These are phyloP conservation scores for Fagus sylvatica DNA, from an alignment of 306 rosid genomes.

Conservation along the genomic window DNA sequence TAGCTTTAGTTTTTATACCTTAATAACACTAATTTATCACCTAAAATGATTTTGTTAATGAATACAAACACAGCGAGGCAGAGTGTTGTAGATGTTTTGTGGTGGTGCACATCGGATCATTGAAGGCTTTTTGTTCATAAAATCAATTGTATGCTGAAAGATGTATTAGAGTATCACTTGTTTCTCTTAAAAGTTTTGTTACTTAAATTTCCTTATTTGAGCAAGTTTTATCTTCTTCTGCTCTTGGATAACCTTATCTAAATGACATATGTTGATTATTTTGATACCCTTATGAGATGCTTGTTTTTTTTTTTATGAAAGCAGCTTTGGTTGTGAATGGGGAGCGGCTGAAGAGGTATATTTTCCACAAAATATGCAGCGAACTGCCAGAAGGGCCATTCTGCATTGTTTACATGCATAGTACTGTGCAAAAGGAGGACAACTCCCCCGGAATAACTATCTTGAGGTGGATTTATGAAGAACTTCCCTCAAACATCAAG, in stretches of 20 bases:
- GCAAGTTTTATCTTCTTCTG: neutral
- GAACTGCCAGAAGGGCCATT: constrained; percentile 76
- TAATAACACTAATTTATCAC: neutral
- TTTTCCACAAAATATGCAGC: constrained; percentile 66
- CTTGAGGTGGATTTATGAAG: constrained; percentile 97
- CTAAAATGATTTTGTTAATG: neutral
- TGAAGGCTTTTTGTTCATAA: neutral
- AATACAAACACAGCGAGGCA: neutral
- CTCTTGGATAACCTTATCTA: neutral
- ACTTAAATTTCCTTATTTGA: neutral
- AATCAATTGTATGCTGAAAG: neutral
- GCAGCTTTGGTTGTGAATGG: constrained; percentile 76
- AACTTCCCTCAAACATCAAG: constrained; percentile 67
- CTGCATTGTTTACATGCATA: constrained; percentile 83
- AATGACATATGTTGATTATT: constrained; percentile 3
- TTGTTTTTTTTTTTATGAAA: constrained; percentile 15
- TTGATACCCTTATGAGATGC: constrained; percentile 12
- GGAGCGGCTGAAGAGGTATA: constrained; percentile 79
- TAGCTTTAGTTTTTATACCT: neutral
- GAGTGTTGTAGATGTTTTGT: neutral
- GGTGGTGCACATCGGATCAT: neutral
- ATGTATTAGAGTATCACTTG: neutral
- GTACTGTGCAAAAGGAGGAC: constrained; percentile 80
- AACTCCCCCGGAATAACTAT: constrained; percentile 91
- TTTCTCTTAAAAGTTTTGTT: neutral